Conservation (phyloP, 2,329 filamentous ascomycete genomes). For the Cytospora piceicola region DNA sequence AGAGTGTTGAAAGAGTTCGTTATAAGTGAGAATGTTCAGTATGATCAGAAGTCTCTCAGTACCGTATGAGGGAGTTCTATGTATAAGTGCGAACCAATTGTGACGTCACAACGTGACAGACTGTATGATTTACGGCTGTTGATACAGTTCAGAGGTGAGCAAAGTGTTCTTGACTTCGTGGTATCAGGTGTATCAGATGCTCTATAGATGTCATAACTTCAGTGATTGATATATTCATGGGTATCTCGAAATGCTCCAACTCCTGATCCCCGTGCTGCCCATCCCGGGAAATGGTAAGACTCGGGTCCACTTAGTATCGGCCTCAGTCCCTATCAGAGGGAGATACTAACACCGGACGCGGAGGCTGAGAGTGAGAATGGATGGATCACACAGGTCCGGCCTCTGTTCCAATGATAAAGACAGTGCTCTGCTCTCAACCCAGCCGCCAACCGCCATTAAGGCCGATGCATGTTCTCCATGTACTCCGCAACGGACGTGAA, state of each 20-base stretch:
- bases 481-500: no score
- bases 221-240: neutral
- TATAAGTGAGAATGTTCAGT: neutral
- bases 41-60: neutral
- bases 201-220: neutral
- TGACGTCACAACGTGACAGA: conserved; percentile 24
- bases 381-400: neutral
- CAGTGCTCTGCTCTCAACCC: no score
- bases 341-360: neutral
- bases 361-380: neutral
- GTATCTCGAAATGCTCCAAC: neutral
- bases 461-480: no score
- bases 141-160: neutral
- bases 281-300: neutral
- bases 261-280: neutral
- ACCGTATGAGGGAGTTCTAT: neutral
- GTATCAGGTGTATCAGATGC: neutral
- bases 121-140: neutral
- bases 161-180: neutral
- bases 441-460: neutral
- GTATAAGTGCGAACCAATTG: neutral
- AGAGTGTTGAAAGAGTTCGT: neutral
- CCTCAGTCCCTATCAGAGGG: neutral
- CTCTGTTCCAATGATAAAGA: no score
- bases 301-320: neutral